Conservation (phyloP, 306 rosid genomes). For the Coriaria nepalensis region DNA sequence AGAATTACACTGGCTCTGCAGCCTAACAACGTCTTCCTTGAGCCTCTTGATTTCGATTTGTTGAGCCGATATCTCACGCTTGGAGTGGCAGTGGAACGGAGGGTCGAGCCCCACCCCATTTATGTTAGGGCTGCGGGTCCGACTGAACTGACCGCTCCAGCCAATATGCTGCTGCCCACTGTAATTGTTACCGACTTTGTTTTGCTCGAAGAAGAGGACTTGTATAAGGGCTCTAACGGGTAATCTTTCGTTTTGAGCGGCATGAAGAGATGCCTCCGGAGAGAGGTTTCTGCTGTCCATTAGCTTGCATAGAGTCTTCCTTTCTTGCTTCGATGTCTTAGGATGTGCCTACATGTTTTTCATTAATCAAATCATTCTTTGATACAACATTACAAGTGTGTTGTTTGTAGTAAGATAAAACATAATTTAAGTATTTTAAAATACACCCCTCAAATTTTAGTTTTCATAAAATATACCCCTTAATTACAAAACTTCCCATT, state of each 20-base stretch:
- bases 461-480: too few relatives aligned
- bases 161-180: slow-evolving; percentile 19
- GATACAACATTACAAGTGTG: too few relatives aligned
- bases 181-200: slow-evolving; percentile 25
- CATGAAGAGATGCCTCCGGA: slow-evolving; percentile 80
- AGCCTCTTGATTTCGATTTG: slow-evolving; percentile 60
- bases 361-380: neutral
- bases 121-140: slow-evolving; percentile 41
- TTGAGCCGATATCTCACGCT: slow-evolving; percentile 50
- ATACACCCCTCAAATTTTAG: neutral
- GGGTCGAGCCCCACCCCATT: slow-evolving; percentile 18
- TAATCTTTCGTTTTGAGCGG: slow-evolving; percentile 83
- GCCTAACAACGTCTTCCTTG: slow-evolving; percentile 59
- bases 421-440: neutral
- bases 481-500: too few relatives aligned
- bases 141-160: slow-evolving; percentile 64
- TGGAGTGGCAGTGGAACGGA: slow-evolving; percentile 37
- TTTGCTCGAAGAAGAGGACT: slow-evolving; percentile 71
- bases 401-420: too few relatives aligned
- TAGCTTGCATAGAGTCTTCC: slow-evolving; percentile 56
- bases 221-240: slow-evolving; percentile 87
- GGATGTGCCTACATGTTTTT: slow-evolving; percentile 58
- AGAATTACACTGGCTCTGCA: slow-evolving; percentile 48
- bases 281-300: slow-evolving; percentile 77
- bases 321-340: slow-evolving; percentile 52